These are phyloP conservation scores for Aphanomyces astaci DNA, from an alignment of 352 stramenopile species.

Conservation along the genomic window DNA sequence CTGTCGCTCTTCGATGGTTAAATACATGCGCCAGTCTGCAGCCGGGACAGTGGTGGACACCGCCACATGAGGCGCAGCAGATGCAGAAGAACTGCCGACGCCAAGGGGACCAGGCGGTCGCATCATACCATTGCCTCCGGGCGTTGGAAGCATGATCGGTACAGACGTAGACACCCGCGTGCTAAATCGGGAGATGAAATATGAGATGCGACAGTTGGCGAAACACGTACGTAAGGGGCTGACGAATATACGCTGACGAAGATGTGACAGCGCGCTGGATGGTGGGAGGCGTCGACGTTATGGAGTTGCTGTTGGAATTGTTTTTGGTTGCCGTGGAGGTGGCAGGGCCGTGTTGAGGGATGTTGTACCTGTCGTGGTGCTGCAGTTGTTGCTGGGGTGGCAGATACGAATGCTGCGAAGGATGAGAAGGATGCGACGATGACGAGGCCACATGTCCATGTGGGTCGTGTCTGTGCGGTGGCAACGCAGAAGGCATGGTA, in stretches of 20 bases:
- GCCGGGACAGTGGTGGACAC: too few relatives aligned
- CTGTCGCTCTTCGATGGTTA: slow-evolving; percentile 86
- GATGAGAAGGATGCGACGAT: neutral
- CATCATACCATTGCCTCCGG: neutral
- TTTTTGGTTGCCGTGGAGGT: slow-evolving; percentile 22
- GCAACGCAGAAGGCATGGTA: neutral
- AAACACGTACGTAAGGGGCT: slow-evolving; percentile 16
- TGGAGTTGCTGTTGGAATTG: slow-evolving; percentile 72
- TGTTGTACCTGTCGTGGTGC: neutral
- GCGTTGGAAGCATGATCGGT: neutral
- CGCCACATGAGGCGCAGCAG: neutral
- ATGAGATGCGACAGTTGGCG: neutral
- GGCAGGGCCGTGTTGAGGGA: slow-evolving; percentile 44
- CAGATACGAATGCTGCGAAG: neutral
- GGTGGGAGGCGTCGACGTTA: slow-evolving; percentile 67
- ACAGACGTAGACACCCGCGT: slow-evolving; percentile 13
- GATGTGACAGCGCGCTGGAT: slow-evolving; percentile 79
- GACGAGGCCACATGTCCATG: slow-evolving; percentile 2
- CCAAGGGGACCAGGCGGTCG: neutral
- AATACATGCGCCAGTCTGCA: slow-evolving; percentile 83
- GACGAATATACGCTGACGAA: slow-evolving; percentile 73
- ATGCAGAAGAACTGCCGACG: neutral
- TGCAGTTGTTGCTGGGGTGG: neutral
- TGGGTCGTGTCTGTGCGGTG: neutral
- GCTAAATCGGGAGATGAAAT: neutral